Base-by-base conservation (phyloP, 495 filamentous ascomycete species). In the Xylaria palmicola region DNA sequence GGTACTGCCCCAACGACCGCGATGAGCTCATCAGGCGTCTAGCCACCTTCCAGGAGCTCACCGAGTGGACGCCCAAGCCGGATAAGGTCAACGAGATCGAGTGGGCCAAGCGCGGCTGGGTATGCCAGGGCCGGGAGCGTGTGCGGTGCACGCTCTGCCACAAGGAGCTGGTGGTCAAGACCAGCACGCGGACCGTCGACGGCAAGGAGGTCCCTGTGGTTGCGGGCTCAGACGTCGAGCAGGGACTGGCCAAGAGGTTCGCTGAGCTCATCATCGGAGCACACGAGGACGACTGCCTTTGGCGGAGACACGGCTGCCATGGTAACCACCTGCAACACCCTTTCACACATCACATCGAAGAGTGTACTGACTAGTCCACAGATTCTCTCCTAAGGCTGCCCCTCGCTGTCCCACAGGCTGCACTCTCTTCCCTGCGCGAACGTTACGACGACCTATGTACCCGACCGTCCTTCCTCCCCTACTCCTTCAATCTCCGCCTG, bases 21-120 rank as follows among this genome's bases (percentile, higher is more conserved):
- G 86, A 86, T 29, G 85, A 86, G 60, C 93, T 98, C 63, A 82
- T 98, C 2, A 83, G 85, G 62, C 80, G 94, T 20, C 77, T 98
- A 44, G 88, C 88, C 62, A 94, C 93, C 1, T 98, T 94, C 65
- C 86, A 92, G 54, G 90, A 92, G 62, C 86, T 97, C 43, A 92
- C 91, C 59, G 84, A 89, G 68, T 98, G 94, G 94, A 84, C 80
- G 65, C 88, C 80, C 55, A 98, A 90, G 76, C 91, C 94, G 3
- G 79, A 89, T 10, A 75, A 78, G 36, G 88, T 98, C 63, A 92
- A 86, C 68, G 94, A 98, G 75, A 89, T 97, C 6, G 86, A 90
- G 73, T 98, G 95, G 95, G 92, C 93, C 6, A 97, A 93, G 78
- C 81, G 89, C 30, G 94, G 94, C 2, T 98, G 94, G 94, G 81